Base-by-base conservation (phyloP, 257 asterid genomes). In the Buddleja alternifolia region DNA sequence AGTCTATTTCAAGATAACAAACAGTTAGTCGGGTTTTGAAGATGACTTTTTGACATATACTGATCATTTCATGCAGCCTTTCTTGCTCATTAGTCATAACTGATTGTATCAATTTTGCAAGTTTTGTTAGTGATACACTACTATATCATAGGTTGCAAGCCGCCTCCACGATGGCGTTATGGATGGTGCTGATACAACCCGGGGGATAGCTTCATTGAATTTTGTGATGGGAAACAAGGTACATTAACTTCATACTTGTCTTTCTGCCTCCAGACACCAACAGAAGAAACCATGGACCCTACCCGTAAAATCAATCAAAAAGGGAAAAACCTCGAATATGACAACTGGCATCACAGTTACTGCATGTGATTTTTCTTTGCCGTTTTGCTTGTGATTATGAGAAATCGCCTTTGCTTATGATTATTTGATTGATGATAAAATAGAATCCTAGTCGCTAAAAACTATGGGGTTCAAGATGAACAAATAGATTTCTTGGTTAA, bases 141-240 rank as follows among this genome's bases (percentile, higher is more conserved):
- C 48, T 63, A 64, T 46, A 21, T 73, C 40, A 34, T 78, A 94
- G 97, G 97, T 94, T 70, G 97, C 99, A 34, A 94, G 99, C 82
- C 96, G 91, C 81, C 99, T 94, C 64, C 99, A 94, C 75, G 99
- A 94, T 78, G 99, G 91, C 52, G 96, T 94, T 71, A 74, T 94
- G 83, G 99, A 91, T 84, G 99, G 91, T 77, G 97, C 99, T 66
- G 96, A 90, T 62, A 89, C 96, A 14, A 87, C 96, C 78, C 80
- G 97, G 36, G 99, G 99, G 52, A 81, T 94, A 39, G 88, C 89
- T 71, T 91, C 99, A 15, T 74, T 91, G 75, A 94, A 90, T 73
- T 87, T 61, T 74, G 90, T 88, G 51, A 85, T 94, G 99, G 97
- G 99, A 71, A 90, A 90, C 75, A 94, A 93, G 97, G 99, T 93